These are phyloP conservation scores for Metschnikowia drakensbergensis DNA, from an alignment of 805 yeast genomes.

Conservation along the genomic window DNA sequence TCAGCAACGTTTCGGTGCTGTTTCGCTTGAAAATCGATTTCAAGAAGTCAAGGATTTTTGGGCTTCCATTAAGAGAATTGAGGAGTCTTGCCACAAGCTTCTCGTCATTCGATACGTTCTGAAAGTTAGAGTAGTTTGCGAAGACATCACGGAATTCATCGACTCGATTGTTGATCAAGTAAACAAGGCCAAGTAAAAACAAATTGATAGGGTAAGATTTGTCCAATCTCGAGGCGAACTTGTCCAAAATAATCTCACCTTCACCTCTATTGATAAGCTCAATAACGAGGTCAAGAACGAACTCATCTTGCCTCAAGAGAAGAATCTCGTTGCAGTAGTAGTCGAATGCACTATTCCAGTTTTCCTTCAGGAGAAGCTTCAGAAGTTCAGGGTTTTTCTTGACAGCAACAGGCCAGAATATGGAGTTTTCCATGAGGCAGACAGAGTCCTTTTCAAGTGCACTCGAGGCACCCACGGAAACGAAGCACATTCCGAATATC, in stretches of 20 bases:
- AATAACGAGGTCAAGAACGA: constrained; percentile 11
- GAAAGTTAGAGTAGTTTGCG: constrained; percentile 21
- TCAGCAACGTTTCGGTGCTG: constrained; percentile 11
- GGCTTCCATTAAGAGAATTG: constrained; percentile 14
- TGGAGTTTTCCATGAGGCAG: constrained; percentile 22
- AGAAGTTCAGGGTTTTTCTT: constrained; percentile 18
- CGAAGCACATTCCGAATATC: constrained; percentile 27
- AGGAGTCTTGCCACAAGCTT: constrained; percentile 13
- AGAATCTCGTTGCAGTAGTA: constrained; percentile 19
- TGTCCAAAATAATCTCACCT: constrained; percentile 7
- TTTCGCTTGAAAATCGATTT: constrained; percentile 18
- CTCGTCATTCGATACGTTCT: constrained; percentile 8
- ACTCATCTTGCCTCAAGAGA: constrained; percentile 4
- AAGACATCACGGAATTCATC: constrained; percentile 22
- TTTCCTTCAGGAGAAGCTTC: constrained; percentile 16
- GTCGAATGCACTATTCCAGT: constrained; percentile 27
- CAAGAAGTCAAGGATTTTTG: constrained; percentile 21
- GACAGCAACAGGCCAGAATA: constrained; percentile 30
- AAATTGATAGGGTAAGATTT: constrained; percentile 19
- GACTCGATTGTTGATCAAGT: constrained; percentile 28
- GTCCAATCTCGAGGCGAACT: constrained; percentile 17
- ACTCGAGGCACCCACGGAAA: constrained; percentile 11
- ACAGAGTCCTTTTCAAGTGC: constrained; percentile 15
- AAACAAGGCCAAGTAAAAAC: constrained; percentile 34
- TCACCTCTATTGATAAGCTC: constrained; percentile 16